Base-by-base conservation (phyloP, 1,284 basidiomycete species). In the Xanthoconium separans region DNA sequence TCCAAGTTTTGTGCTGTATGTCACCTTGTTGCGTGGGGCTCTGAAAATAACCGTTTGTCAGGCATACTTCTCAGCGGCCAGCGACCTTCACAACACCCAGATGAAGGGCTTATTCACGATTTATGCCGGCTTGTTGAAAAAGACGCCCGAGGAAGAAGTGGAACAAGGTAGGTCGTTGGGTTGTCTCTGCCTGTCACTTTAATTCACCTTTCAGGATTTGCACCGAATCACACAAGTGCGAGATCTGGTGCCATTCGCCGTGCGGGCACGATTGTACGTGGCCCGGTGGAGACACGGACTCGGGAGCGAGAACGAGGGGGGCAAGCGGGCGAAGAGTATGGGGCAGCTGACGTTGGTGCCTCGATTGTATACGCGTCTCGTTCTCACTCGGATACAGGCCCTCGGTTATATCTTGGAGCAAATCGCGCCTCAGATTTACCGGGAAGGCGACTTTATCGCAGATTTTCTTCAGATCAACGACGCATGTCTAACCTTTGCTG, bases 391-490 rank as follows among this genome's bases (percentile, higher is more conserved):
- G 84, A 50, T 8, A 43, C 47, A 95, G 88, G 89, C 88, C 1
- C 87, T 97, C 58, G 79, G 80, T 31, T 77, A 84, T 47, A 81
- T 92, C 12, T 74, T 98, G 4, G 84, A 89, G 45, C 87, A 91
- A 69, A 79, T 98, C 6, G 80, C 88, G 7, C 85, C 86, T 3
- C 79, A 89, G 50, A 79, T 98, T 15, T 84, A 87, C 54, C 82
- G 82, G 11, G 96, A 99, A 73, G 86, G 91, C 65, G 85, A 86
- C 16, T 98, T 98, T 72, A 86, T 98, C 58, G 83, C 87, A 10
- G 91, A 95, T 62, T 95, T 98, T 69, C 75, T 99, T 43, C 94
- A 96, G 67, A 90, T 97, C 66, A 89, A 91, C 59, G 93, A 96
- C 64, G 83, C 86, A 43, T 85, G 85, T 24, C 79, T 93, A 18